These are phyloP conservation scores for Oldenlandia corymbosa DNA, from an alignment of 257 asterid species.

Conservation along the genomic window DNA sequence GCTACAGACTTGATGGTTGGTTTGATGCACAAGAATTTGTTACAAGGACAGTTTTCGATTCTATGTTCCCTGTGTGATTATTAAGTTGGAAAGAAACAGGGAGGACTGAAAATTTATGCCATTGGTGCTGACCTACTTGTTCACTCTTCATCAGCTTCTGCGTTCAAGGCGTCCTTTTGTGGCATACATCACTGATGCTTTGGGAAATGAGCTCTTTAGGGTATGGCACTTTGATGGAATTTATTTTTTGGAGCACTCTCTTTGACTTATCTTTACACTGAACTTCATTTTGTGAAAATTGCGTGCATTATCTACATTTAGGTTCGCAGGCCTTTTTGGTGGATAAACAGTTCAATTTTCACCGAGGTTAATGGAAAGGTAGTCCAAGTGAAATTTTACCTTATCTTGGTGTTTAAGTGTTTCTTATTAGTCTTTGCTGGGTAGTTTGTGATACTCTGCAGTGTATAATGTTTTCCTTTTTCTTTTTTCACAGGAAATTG, in stretches of 20 bases:
- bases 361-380: slow-evolving; percentile 89
- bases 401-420: background rate
- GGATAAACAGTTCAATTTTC: slow-evolving; percentile 95
- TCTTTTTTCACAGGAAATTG: slow-evolving; percentile 57
- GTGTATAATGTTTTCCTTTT: background rate
- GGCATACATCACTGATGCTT: slow-evolving; percentile 69
- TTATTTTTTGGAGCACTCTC: too few relatives aligned
- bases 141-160: slow-evolving; percentile 55
- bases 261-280: slow-evolving; percentile 13
- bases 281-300: slow-evolving; percentile 1
- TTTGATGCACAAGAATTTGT: too few relatives aligned
- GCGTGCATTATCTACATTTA: slow-evolving; percentile 7
- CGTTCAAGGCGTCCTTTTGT: slow-evolving; percentile 85
- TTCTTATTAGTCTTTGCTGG: background rate
- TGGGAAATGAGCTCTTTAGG: slow-evolving; percentile 77
- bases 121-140: slow-evolving; percentile 15
- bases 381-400: slow-evolving; percentile 17
- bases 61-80: too few relatives aligned
- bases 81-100: too few relatives aligned
- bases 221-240: too few relatives aligned
- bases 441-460: background rate
- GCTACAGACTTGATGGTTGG: too few relatives aligned
- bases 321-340: slow-evolving; percentile 98
- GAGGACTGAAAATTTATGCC: background rate
- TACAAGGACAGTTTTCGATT: too few relatives aligned